phyloP scores from a whole-genome alignment of 73 alveolate species.

The Paramecium caudatum region DNA sequence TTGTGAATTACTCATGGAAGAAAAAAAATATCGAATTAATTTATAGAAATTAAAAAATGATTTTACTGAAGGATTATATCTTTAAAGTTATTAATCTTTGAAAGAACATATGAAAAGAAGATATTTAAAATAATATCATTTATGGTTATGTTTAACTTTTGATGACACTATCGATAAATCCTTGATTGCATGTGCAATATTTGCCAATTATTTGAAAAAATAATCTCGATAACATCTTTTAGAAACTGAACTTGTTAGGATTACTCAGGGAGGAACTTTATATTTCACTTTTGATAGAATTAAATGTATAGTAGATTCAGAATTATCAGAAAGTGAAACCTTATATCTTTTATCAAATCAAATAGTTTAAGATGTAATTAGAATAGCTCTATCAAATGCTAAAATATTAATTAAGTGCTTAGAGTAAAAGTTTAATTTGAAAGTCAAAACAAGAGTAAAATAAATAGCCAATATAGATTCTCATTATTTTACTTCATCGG shows the following conservation, averaged over 20 bases:
- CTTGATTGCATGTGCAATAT: conserved; percentile 22
- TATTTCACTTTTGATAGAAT: conserved; percentile 42
- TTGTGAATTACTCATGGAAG: conserved; percentile 5
- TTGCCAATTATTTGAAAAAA: conserved; percentile 42
- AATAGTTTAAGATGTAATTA: conserved; percentile 2
- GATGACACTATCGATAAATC: neutral
- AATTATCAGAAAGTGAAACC: neutral
- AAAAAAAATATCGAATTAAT: neutral
- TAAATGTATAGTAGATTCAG: neutral
- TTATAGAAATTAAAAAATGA: neutral
- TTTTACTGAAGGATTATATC: neutral
- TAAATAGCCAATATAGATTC: neutral
- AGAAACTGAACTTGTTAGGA: neutral
- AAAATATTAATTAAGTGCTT: neutral
- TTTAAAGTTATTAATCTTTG: neutral
- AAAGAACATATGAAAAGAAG: conserved; percentile 62
- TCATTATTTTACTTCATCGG: neutral
- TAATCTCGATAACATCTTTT: neutral
- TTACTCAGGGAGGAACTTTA: conserved; percentile 4
- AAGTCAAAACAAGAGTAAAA: neutral
- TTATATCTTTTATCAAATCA: neutral
- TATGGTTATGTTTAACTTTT: neutral
- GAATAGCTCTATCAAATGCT: neutral
- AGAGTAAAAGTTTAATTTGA: neutral
- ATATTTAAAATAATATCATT: conserved; percentile 39